Evolutionary conservation across 1,284 basidiomycete species (phyloP), one percentile per base, ranked within the genome.

Genomic region (Rhodotorula sp.): DNA sequence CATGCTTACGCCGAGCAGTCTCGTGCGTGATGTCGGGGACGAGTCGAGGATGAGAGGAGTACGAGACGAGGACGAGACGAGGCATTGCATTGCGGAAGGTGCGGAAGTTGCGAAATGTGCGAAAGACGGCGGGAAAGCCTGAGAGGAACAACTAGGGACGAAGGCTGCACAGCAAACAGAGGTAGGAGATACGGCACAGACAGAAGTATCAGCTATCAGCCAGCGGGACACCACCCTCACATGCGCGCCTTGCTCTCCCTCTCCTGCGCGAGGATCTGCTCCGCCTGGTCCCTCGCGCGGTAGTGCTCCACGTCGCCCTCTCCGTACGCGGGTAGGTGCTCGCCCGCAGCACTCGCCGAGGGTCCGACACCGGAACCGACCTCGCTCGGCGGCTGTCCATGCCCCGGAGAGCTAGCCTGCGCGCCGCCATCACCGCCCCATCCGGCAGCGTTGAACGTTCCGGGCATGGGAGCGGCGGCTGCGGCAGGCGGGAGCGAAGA

Each of bases 221-320:
- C n/a, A n/a, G 56, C 56, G 23, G 25, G 14, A 7, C 56, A 21
- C 7, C 54, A 5, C 14, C 34, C 27, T 3, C 3, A 9, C 21
- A n/a, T 25, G 53, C 27, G 52, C 19, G 27, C 16, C 71, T 72
- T 72, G 25, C 56, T 14, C 52, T 72, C 66, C 44, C 70, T 61
- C 66, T 74, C 73, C 17, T 25, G 44, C 14, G 68, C 70, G 7
- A 74, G 25, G 50, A 74, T 74, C 59, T 50, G 25, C 50, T 72
- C 70, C 2, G 73, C 73, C 41, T 64, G 56, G 0, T 50, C 62
- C 46, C 64, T 46, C 19, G 73, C 73, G 19, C 68, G 44, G n/a
- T 7, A n/a, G 7, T 61, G 66, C 42, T 72, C 68, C 1, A 55
- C 62, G 23, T 66, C 68, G 4, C 60, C 68, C 54, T 68, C 71